phyloP scores from a whole-genome alignment of 768 basidiomycete genomes.

The button mushroom (Agaricus bisporus) region DNA sequence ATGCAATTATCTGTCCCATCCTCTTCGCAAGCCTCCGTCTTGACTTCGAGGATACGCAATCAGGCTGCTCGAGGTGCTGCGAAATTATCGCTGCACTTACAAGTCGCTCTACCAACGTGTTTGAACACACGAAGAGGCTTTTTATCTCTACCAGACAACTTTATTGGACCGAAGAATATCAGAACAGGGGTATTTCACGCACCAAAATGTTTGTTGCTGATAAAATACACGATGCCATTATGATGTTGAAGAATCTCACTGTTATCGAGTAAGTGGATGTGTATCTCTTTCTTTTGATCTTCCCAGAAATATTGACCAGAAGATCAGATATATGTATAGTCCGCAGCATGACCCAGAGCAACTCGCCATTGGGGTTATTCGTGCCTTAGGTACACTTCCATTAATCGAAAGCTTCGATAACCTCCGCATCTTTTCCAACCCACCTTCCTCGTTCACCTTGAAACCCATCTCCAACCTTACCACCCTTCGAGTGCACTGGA shows the following conservation, averaged over 20 bases:
- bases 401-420: background rate
- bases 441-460: background rate
- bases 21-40: background rate
- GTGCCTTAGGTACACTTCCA: background rate
- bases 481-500: background rate
- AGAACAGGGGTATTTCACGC: too few relatives aligned
- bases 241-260: background rate
- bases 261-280: background rate
- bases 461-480: constrained; percentile 1
- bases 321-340: background rate
- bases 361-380: background rate
- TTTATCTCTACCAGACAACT: too few relatives aligned
- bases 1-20: background rate
- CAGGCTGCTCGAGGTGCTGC: too few relatives aligned
- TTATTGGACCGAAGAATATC: too few relatives aligned
- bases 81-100: too few relatives aligned
- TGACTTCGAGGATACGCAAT: background rate
- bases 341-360: background rate
- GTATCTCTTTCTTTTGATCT: too few relatives aligned
- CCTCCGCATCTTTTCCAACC: background rate
- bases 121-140: too few relatives aligned
- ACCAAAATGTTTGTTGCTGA: background rate
- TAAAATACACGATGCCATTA: constrained; percentile 1
- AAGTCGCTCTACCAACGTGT: too few relatives aligned
- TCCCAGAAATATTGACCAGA: too few relatives aligned